These are phyloP conservation scores for Chalara sp. DNA, from an alignment of 2,329 filamentous ascomycete species.

Conservation along the genomic window DNA sequence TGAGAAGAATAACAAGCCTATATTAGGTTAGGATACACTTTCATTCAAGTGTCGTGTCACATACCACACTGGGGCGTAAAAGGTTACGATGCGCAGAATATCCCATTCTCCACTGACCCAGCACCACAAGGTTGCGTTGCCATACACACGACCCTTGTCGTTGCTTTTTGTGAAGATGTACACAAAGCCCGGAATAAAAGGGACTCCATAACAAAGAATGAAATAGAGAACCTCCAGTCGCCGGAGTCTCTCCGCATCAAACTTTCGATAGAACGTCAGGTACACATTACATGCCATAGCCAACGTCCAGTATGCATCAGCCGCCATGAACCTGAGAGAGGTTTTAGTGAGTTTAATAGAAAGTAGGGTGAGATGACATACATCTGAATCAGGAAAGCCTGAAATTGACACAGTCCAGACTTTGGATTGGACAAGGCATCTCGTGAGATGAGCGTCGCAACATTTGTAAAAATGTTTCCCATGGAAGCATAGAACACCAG, in stretches of 20 bases:
- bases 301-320: conserved; percentile 70
- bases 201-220: conserved; percentile 63
- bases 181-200: conserved; percentile 59
- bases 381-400: conserved; percentile 79
- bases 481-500: conserved; percentile 79
- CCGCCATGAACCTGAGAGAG: conserved; percentile 62
- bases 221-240: conserved; percentile 67
- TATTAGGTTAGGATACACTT: conserved; percentile 2
- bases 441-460: conserved; percentile 37
- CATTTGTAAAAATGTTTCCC: conserved; percentile 72
- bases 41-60: conserved; percentile 10
- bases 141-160: conserved; percentile 57
- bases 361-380: conserved; percentile 32
- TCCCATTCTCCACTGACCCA: conserved; percentile 66
- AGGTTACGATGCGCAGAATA: conserved; percentile 64
- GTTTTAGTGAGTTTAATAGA: background rate
- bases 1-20: conserved; percentile 55
- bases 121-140: conserved; percentile 73
- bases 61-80: conserved; percentile 68
- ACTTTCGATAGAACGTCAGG: conserved; percentile 72
- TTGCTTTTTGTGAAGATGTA: conserved; percentile 57
- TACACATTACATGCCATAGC: conserved; percentile 83
- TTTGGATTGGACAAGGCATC: conserved; percentile 13
- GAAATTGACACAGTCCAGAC: conserved; percentile 52
- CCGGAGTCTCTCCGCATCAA: conserved; percentile 55